Percentiles rank a stretch among this genome's conserved stretches.
These are phyloP conservation scores for Candida fluviatilis DNA, from an alignment of 805 yeast species.

Conservation along the genomic window DNA sequence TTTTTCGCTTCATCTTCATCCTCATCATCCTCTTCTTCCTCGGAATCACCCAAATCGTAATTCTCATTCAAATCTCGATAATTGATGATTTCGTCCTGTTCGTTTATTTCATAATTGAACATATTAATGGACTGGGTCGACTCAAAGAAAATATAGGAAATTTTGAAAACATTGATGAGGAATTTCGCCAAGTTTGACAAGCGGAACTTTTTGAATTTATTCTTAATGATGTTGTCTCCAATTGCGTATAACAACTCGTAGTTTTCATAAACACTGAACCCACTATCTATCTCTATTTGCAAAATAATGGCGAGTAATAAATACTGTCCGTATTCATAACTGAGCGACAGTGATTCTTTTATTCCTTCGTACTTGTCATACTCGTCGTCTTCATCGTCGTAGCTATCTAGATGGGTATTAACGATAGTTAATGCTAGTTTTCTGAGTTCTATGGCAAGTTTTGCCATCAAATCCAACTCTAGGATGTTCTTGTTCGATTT, in stretches of 20 bases:
- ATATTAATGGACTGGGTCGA: conserved; percentile 48
- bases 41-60: conserved; percentile 25
- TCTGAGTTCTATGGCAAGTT: conserved; percentile 29
- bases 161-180: conserved; percentile 26
- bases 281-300: conserved; percentile 35
- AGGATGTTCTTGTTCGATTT: conserved; percentile 6
- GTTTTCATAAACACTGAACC: conserved; percentile 39
- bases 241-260: conserved; percentile 37
- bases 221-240: conserved; percentile 29
- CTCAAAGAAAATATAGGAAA: conserved; percentile 34
- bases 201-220: conserved; percentile 15
- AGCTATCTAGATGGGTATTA: conserved; percentile 39
- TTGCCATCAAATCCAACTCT: conserved; percentile 1
- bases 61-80: conserved; percentile 42
- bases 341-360: conserved; percentile 6
- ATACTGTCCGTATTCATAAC: conserved; percentile 26
- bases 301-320: conserved; percentile 34
- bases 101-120: conserved; percentile 41
- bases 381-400: conserved; percentile 30
- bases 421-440: conserved; percentile 33
- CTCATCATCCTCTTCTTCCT: conserved; percentile 13
- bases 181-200: conserved; percentile 19
- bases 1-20: conserved; percentile 7
- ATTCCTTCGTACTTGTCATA: conserved; percentile 7
- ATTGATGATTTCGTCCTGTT: conserved; percentile 31